Evolutionary conservation across 2,329 filamentous ascomycete genomes (phyloP), one percentile per base, ranked within the genome.

Genomic region (Diaporthe capsici): DNA sequence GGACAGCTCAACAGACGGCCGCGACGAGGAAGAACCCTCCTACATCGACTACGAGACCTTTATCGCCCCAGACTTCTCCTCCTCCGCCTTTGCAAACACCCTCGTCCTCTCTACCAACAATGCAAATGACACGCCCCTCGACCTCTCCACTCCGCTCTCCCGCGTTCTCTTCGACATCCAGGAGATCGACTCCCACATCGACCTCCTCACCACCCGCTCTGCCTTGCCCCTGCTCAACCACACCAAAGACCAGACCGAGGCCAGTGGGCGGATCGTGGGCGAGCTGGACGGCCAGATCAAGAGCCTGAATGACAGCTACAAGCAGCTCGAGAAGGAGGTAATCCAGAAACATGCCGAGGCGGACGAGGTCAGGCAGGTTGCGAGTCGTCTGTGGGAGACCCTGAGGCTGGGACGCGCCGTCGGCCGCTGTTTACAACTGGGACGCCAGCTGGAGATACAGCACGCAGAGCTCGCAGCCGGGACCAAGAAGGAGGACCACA

Each of bases 41-140:
- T 99, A 99, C 86, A 96, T 99, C 82, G 96, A 98, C 90, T 98
- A 98, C 86, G 95, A 98, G 83, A 90, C 94, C 78, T 98, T 99
- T 81, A 91, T 98, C 78, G 91, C 93, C 67, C 94, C 95, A 15
- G 87, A 90, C 77, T 99, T 99, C 87, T 94, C 93, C 31, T 91
- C 96, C 8, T 88, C 94, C 28, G 86, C 90, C 22, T 98, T 98
- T 82, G 96, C 97, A 80, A 98, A 98, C 84, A 91, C 91, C 37
- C 92, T 99, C 76, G 94, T 98, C 67, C 92, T 96, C 75, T 90
- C 93, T 53, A 98, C 96, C 73, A 98, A 98, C 87, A 98, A 98
- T 85, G 90, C 95, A 75, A 94, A 93, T 79, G 97, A 98, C 85
- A 93, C 93, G 2, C 94, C 95, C 9, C 91, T 98, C 80, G 97